These are phyloP conservation scores for Crithidia sp. DNA, from an alignment of 208 protist genomes.

Conservation along the genomic window DNA sequence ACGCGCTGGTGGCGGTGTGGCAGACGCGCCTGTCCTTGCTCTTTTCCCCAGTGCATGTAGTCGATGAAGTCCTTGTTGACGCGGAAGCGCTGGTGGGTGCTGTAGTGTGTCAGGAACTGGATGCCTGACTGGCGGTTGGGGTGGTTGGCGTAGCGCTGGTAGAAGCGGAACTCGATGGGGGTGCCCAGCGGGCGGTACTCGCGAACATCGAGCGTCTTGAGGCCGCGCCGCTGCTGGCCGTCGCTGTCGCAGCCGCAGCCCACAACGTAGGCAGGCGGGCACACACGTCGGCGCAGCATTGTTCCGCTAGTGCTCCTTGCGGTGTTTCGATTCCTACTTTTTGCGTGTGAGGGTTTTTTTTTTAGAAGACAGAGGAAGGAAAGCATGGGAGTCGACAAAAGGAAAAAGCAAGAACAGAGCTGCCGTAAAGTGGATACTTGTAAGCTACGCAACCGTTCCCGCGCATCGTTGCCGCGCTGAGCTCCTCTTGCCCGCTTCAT, in stretches of 20 bases:
- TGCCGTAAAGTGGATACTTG: too few relatives aligned
- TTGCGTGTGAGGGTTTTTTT: neutral
- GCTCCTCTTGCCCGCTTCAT: too few relatives aligned
- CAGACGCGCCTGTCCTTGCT: conserved; percentile 89
- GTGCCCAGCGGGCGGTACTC: conserved; percentile 82
- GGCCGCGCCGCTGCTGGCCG: conserved; percentile 39
- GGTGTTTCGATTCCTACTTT: neutral
- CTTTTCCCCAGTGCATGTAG: conserved; percentile 92
- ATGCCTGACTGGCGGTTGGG: conserved; percentile 88
- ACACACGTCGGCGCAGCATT: conserved; percentile 32
- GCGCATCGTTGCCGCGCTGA: too few relatives aligned
- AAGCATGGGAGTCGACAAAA: too few relatives aligned
- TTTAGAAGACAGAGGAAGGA: neutral
- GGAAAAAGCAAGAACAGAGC: too few relatives aligned
- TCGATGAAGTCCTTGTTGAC: conserved; percentile 92
- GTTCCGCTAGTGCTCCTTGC: neutral
- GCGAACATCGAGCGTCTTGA: conserved; percentile 89
- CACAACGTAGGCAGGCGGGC: conserved; percentile 6
- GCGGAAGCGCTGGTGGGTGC: conserved; percentile 87
- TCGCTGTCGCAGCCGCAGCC: neutral
- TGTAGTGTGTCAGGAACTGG: conserved; percentile 92
- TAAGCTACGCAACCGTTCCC: too few relatives aligned
- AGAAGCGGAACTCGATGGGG: conserved; percentile 93
- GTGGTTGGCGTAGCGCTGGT: conserved; percentile 92
- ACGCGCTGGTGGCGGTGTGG: conserved; percentile 91